Conservation (phyloP, 2,329 filamentous ascomycete species). For the Monilinia aucupariae region DNA sequence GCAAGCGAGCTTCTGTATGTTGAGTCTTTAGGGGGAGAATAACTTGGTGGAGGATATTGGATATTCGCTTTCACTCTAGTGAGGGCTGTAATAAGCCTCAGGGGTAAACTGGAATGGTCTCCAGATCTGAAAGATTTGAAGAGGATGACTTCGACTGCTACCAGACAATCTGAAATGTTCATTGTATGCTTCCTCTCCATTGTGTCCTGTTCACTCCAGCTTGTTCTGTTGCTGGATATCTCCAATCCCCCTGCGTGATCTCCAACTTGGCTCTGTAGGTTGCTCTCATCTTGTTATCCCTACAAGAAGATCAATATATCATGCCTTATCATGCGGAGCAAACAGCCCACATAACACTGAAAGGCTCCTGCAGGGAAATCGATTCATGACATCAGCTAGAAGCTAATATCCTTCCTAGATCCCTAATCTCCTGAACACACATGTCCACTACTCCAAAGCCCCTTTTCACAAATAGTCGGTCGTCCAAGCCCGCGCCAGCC, state of each 20-base stretch:
- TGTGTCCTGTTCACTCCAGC: not conserved
- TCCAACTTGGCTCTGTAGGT: too few species aligned
- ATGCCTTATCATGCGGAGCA: not conserved
- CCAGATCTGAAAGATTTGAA: not conserved
- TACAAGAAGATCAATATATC: not conserved
- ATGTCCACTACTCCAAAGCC: too few species aligned
- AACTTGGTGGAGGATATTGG: not conserved
- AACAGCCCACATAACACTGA: not conserved
- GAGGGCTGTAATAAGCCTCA: not conserved
- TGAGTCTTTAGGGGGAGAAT: not conserved
- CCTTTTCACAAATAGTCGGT: not conserved
- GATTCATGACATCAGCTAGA: not conserved
- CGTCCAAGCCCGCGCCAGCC: not conserved
- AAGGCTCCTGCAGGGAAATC: not conserved
- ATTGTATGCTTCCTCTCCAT: not conserved
- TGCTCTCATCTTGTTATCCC: not conserved
- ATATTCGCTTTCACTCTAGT: not conserved
- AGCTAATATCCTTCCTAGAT: not conserved
- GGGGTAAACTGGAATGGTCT: not conserved
- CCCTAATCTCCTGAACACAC: not conserved
- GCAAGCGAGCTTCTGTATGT: not conserved
- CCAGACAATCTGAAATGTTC: not conserved
- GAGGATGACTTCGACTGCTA: not conserved
- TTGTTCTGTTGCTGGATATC: not conserved
- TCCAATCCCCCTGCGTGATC: not conserved